Evolutionary conservation across 805 yeast species (phyloP), one percentile per base, ranked within the genome.

Genomic region (Geotrichum ghanense): DNA sequence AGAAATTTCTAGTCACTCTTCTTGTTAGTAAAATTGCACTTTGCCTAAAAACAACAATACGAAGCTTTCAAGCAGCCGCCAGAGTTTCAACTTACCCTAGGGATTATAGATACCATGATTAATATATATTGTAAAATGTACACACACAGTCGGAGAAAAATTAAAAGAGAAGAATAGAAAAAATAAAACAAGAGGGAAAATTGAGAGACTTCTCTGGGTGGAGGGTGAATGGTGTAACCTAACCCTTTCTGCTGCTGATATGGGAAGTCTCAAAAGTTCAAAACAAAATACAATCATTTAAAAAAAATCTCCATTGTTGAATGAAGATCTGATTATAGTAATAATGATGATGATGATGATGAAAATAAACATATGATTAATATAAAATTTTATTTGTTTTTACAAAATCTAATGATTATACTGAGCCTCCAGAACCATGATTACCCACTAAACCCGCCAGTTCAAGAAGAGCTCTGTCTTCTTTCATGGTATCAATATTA

Each of bases 401-500:
- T 12, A 31, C 17, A n/a, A 5, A 6, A 31, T 31, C 10, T 31
- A 19, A 31, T 6, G 3, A 2, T 54, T 54, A 71, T 6, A 72
- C 58, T 16, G 76, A 72, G 0, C 79, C 79, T 21, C 79, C 79
- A 44, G 71, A 66, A 47, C 68, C 57, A 42, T 70, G 70, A 16
- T 59, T 57, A 0, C 81, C 80, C 10, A 78, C 68, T 2, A 78
- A 48, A 0, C 83, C 81, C 0, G 86, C 96, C 86, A 89, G 74
- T 54, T 88, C 97, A 51, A 89, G 65, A 43, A 89, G 68, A 0
- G 95, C 95, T 47, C 87, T 65, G 45, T 87, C 95, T 55, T 89
- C 97, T 1, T 84, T 83, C 53, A 83, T 59, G 48, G 73, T 75
- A 45, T 74, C 71, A 25, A 80, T 53, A 56, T 88, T 86, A 2